Base-by-base conservation (phyloP, 129 eudicot genomes). In the Tagetes patula region DNA sequence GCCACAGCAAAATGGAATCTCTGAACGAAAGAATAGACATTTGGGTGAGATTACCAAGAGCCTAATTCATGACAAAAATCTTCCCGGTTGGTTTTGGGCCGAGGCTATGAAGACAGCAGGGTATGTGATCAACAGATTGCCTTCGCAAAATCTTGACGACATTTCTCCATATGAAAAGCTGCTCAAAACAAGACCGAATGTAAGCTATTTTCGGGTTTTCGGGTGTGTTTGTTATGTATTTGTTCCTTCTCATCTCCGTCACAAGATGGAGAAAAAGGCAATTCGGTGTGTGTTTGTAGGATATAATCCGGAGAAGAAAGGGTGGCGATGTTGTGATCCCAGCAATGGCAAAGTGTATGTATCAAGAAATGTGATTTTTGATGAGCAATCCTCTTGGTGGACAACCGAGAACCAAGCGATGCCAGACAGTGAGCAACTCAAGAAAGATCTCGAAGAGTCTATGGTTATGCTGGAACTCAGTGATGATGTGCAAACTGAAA, bases 371-470 rank as follows among this genome's bases (percentile, higher is more conserved):
- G 60, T 54, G 0, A 27, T 67, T 12, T 76, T 76, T 37, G 80
- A 76, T 56, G 75, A 76, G 36, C 14, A 43, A 0, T 75, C 72
- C 1, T 50, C 72, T 1, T 65, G 72, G 65, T 75, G 73, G 80
- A 32, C 67, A 0, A 5, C 14, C 5, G 13, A 65, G 0, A 53
- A 37, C 4, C 32, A 69, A 7, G 38, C 30, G 32, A 14, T 45
- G 0, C 71, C 52, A 3, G 55, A 33, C 27, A 41, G n/a, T 14
- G 0, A 7, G 0, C 3, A 10, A 2, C 41, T 63, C 1, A 63
- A 61, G 27, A 70, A 73, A 13, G 65, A 4, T 20, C 33, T 65
- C 5, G 27, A 60, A 11, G 1, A 30, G 0, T 54, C 60, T 0
- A 54, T n/a, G 7, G 2, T 2, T 8, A 54, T 4, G 3, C 6